These are phyloP conservation scores for Yarrowia yakushimensis DNA, from an alignment of 805 yeast genomes.

Conservation along the genomic window DNA sequence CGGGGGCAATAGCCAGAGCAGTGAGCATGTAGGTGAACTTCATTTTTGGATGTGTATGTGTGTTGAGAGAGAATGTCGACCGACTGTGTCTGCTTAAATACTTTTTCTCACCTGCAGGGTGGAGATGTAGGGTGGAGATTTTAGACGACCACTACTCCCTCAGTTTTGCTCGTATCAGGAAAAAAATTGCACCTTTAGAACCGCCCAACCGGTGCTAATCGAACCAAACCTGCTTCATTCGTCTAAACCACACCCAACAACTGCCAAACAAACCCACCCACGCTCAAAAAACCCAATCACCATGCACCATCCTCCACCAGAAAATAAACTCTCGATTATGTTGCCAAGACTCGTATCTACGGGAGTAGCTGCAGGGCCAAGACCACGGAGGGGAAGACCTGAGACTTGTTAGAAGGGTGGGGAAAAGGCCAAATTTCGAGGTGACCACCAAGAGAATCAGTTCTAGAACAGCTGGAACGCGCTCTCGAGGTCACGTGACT, in stretches of 20 bases:
- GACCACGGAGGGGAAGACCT: too few species aligned
- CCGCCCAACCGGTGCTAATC: neutral
- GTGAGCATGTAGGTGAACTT: conserved; percentile 15
- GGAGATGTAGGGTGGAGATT: too few species aligned
- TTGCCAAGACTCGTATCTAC: conserved; percentile 15
- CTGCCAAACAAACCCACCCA: too few species aligned
- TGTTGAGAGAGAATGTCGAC: neutral
- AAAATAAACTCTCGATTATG: neutral
- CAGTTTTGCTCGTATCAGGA: neutral
- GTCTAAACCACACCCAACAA: neutral
- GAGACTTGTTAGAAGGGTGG: too few species aligned
- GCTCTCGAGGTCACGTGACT: neutral
- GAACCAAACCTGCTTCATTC: too few species aligned
- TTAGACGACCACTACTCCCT: too few species aligned
- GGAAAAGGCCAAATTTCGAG: too few species aligned
- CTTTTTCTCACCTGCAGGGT: neutral
- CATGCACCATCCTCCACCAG: conserved; percentile 1
- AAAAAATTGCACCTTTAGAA: neutral
- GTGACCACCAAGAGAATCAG: too few species aligned
- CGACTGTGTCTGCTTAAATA: neutral
- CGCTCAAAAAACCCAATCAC: neutral
- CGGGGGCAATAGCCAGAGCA: conserved; percentile 14
- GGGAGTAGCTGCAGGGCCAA: too few species aligned
- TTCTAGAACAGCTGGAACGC: too few species aligned
- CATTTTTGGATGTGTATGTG: neutral